Evolutionary conservation across 345 rosid genomes (phyloP).

Genomic region (Citropsis articulata): DNA sequence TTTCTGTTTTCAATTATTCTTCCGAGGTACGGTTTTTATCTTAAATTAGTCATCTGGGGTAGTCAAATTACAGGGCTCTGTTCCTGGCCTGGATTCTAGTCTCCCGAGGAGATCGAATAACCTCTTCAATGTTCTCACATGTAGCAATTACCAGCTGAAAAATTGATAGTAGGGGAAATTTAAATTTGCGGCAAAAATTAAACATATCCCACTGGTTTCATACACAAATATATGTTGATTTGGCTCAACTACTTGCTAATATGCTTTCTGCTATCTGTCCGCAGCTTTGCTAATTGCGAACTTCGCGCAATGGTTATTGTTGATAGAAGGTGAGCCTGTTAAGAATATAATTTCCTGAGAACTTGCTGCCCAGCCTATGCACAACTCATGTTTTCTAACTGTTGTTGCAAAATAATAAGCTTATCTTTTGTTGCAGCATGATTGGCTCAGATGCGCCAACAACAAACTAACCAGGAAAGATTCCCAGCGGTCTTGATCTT

Average conservation of each 20-base stretch:
- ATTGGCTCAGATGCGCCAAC: slow-evolving; percentile 40
- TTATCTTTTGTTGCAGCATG: slow-evolving; percentile 33
- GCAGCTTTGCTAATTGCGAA: slow-evolving; percentile 77
- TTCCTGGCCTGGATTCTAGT: neutral
- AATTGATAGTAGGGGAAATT: neutral
- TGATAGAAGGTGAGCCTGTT: slow-evolving; percentile 49
- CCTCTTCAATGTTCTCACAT: neutral
- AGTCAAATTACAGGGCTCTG: neutral
- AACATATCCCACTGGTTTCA: neutral
- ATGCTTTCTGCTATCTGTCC: slow-evolving; percentile 7
- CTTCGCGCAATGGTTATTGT: slow-evolving; percentile 62
- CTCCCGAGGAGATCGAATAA: neutral
- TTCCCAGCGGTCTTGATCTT: slow-evolving; percentile 51
- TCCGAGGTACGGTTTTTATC: neutral
- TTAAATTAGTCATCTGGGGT: neutral
- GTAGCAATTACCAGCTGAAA: neutral
- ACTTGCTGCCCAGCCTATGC: neutral
- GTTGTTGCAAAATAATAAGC: neutral
- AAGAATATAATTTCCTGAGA: neutral
- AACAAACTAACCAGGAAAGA: slow-evolving; percentile 46
- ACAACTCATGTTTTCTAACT: neutral
- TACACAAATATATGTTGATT: neutral
- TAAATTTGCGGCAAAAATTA: neutral
- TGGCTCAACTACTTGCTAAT: neutral
- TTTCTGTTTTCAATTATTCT: neutral